A percentile compares a stretch with the other conserved stretches of the same genome.
These are phyloP conservation scores for Septoria petroselini DNA, from an alignment of 2,329 filamentous ascomycete species.

Conservation along the genomic window DNA sequence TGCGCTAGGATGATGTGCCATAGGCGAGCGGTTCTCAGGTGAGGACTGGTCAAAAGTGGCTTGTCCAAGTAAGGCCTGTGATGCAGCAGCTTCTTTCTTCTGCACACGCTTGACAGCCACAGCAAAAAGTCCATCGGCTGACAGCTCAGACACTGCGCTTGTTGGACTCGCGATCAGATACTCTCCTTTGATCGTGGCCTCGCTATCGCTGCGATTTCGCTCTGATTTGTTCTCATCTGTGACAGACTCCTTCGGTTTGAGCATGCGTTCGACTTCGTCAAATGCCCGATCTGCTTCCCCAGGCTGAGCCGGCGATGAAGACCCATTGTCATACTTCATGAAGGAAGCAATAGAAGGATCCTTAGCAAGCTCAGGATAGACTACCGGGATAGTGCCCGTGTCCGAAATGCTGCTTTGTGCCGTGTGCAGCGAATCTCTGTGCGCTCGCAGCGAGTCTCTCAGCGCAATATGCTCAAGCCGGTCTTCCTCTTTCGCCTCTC, in stretches of 20 bases:
- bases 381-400: slow-evolving; percentile 20
- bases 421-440: slow-evolving; percentile 5
- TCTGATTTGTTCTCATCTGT: background rate
- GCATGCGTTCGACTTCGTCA: slow-evolving; percentile 12
- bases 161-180: background rate
- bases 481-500: background rate
- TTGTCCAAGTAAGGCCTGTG: background rate
- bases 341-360: slow-evolving; percentile 25
- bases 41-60: background rate
- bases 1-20: slow-evolving; percentile 29
- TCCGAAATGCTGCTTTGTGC: slow-evolving; percentile 17
- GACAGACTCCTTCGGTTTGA: background rate
- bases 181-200: background rate
- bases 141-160: slow-evolving; percentile 9
- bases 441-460: slow-evolving; percentile 4
- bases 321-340: slow-evolving; percentile 10
- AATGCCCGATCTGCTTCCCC: slow-evolving; percentile 4
- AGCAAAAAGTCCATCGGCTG: slow-evolving; percentile 16
- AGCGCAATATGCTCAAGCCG: background rate
- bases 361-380: slow-evolving; percentile 27
- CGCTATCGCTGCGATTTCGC: background rate
- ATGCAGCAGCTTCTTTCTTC: background rate
- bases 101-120: slow-evolving; percentile 13
- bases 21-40: slow-evolving; percentile 11
- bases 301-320: slow-evolving; percentile 6